Conservation (phyloP, 2,329 filamentous ascomycete species). For the Pseudocercospora vitis region DNA sequence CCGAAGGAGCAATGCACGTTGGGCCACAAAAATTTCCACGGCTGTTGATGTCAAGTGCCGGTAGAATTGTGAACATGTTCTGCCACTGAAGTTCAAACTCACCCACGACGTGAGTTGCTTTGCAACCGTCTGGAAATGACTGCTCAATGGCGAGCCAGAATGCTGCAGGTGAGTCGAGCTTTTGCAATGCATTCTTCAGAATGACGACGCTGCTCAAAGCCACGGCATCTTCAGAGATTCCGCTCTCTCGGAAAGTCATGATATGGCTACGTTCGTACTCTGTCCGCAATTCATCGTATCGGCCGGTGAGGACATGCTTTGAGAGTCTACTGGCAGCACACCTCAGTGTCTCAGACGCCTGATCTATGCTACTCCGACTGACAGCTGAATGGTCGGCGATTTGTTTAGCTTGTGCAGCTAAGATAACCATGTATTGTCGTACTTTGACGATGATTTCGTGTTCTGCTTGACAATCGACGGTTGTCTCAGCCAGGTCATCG, state of each 20-base stretch:
- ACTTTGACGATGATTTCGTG: neutral
- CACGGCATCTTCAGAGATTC: conserved; percentile 48
- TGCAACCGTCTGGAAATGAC: conserved; percentile 31
- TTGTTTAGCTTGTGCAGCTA: conserved; percentile 34
- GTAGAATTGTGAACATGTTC: conserved; percentile 54
- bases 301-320: conserved; percentile 30
- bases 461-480: conserved; percentile 7
- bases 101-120: conserved; percentile 28
- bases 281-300: conserved; percentile 38
- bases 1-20: conserved; percentile 40
- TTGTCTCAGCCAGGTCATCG: conserved; percentile 36
- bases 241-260: conserved; percentile 46
- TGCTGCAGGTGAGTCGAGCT: conserved; percentile 32
- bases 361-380: conserved; percentile 14
- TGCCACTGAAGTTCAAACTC: conserved; percentile 43
- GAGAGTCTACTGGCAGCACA: conserved; percentile 42
- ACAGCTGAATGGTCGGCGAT: conserved; percentile 37
- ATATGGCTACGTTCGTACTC: conserved; percentile 50
- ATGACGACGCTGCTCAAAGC: conserved; percentile 51
- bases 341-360: conserved; percentile 38
- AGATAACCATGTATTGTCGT: conserved; percentile 32
- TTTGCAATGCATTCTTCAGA: conserved; percentile 45
- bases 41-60: conserved; percentile 54
- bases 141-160: conserved; percentile 50
- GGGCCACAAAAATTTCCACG: conserved; percentile 38